These are phyloP conservation scores for Mycena haematopus DNA, from an alignment of 768 basidiomycete species.

Conservation along the genomic window DNA sequence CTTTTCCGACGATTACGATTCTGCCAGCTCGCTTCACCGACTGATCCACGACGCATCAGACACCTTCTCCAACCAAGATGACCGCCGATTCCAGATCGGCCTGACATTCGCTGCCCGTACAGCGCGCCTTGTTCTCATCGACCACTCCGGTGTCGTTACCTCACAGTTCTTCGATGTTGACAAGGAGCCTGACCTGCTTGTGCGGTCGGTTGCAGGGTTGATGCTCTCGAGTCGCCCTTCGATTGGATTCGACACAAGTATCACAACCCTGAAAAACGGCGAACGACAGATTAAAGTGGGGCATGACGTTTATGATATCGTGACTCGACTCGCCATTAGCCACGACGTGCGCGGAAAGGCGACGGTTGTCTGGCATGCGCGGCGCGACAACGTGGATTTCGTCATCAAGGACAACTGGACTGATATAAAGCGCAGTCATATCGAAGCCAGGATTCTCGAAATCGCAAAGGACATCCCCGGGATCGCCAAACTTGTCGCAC, in stretches of 20 bases:
- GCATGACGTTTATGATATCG: conserved; percentile 17
- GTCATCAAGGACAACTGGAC: conserved; percentile 22
- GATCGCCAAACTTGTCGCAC: conserved; percentile 1
- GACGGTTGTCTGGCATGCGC: conserved; percentile 16
- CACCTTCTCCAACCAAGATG: conserved; percentile 18
- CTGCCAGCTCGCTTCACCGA: not conserved
- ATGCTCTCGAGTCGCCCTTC: conserved; percentile 15
- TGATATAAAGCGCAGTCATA: not conserved
- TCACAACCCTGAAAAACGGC: conserved; percentile 11
- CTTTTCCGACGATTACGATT: not conserved
- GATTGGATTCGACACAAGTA: conserved; percentile 18
- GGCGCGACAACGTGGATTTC: conserved; percentile 12
- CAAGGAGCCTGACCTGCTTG: conserved; percentile 13
- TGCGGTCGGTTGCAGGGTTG: conserved; percentile 12
- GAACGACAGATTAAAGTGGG: conserved; percentile 14
- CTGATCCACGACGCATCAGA: conserved; percentile 12
- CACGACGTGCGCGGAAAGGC: conserved; percentile 16
- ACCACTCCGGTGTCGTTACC: conserved; percentile 11
- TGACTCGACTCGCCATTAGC: conserved; percentile 12
- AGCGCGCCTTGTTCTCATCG: conserved; percentile 11
- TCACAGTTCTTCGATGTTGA: conserved; percentile 9
- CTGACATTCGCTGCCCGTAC: conserved; percentile 11
- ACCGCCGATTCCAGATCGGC: conserved; percentile 19
- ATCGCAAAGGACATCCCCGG: conserved; percentile 17
- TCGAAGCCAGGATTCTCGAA: conserved; percentile 11